Base-by-base conservation (phyloP, 2,329 filamentous ascomycete species). In the Sphaerulina vaccinii region DNA sequence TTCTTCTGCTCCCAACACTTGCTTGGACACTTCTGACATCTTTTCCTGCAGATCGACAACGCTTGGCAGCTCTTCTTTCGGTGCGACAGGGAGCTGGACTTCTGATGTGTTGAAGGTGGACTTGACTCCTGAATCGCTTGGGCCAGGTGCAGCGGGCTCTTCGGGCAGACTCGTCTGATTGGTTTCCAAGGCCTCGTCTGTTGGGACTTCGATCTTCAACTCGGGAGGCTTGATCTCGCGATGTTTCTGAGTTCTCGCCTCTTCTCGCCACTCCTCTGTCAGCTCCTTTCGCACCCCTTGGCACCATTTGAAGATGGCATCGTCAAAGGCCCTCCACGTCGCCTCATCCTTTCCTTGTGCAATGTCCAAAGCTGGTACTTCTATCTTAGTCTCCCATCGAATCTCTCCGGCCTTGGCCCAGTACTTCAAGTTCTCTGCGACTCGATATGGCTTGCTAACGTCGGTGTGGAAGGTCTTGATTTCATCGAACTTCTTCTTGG, bases 331-430 rank as follows among this genome's bases (percentile, higher is more conserved):
- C 45, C 80, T 75, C 91, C 91, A 96, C 10, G 84, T 83, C 13
- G 39, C 40, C 1, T 79, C 79, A 43, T 81, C 78, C 54, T 79
- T 85, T 65, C 85, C 86, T 66, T 91, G 87, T 18, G 96, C 91
- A 6, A 96, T 81, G 22, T 86, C 90, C 71, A 95, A 85, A 18
- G 92, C 89, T 65, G 96, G 90, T 48, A 96, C 79, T 57, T 86
- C 82, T 45, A 97, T 77, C 61, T 87, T 81, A 33, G 91, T 82
- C 71, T 97, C 93, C 85, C 92, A 99, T 49, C 93, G 84, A 52
- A 97, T 78, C 73, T 99, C 91, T 6, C 91, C 90, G 1, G 92
- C 93, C 75, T 99, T 99, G 71, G 88, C 82, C 92, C 93, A 99
- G 76, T 87, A 99, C 35, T 90, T 83, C 56, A 99, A 78, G 69